phyloP scores from a whole-genome alignment of 768 basidiomycete genomes.

The Suillus decipiens region DNA sequence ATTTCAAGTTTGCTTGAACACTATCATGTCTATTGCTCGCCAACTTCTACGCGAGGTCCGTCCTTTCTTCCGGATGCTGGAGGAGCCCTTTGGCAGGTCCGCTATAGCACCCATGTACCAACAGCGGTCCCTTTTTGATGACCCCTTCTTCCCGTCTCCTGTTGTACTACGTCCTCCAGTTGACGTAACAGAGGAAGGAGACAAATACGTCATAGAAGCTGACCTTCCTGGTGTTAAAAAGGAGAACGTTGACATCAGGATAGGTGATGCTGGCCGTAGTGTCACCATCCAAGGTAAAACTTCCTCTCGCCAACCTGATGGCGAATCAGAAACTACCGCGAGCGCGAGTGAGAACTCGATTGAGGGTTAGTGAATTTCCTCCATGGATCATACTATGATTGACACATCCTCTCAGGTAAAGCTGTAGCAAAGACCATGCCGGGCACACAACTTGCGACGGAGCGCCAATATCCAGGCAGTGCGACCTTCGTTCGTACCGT shows the following conservation, averaged over 20 bases:
- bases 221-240: conserved; percentile 80
- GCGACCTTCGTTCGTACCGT: conserved; percentile 67
- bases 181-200: conserved; percentile 66
- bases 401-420: conserved; percentile 12
- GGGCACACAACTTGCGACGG: conserved; percentile 50
- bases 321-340: conserved; percentile 19
- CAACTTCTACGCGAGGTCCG: conserved; percentile 69
- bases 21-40: conserved; percentile 65
- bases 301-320: conserved; percentile 26
- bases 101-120: conserved; percentile 27
- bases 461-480: conserved; percentile 59
- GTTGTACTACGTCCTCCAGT: conserved; percentile 54
- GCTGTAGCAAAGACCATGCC: conserved; percentile 21
- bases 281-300: conserved; percentile 73
- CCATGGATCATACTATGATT: not conserved
- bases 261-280: conserved; percentile 70
- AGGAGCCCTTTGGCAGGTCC: conserved; percentile 56
- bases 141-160: conserved; percentile 47
- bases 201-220: conserved; percentile 69
- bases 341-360: conserved; percentile 16
- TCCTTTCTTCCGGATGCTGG: conserved; percentile 74
- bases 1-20: not conserved
- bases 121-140: conserved; percentile 45
- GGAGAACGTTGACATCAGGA: conserved; percentile 69
- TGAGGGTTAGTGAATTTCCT: conserved; percentile 32